These are phyloP conservation scores for Penicillium sclerotiorum DNA, from an alignment of 2,329 filamentous ascomycete genomes.

Conservation along the genomic window DNA sequence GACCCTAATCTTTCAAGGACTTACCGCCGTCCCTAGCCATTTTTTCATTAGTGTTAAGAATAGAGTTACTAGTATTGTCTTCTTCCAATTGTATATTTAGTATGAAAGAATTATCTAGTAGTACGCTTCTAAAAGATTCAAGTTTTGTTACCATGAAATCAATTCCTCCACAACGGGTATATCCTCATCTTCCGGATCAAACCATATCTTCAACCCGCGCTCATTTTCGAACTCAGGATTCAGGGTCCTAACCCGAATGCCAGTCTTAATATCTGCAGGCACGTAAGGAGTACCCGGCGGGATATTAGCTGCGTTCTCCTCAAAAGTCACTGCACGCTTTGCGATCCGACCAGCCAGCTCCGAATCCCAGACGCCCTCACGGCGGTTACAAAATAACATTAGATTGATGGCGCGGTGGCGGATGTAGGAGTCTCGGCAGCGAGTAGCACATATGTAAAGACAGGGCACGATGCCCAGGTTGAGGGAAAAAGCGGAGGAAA, in stretches of 20 bases:
- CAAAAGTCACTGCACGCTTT: conserved; percentile 18
- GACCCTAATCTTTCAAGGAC: too few species aligned
- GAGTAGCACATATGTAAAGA: conserved; percentile 67
- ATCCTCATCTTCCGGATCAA: background rate
- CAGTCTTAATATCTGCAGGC: background rate
- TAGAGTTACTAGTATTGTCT: too few species aligned
- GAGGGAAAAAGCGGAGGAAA: conserved; percentile 54
- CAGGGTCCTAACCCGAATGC: background rate
- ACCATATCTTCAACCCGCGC: background rate
- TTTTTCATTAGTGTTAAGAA: too few species aligned
- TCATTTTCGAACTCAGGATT: background rate
- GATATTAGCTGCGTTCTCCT: conserved; percentile 19
- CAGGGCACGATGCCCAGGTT: conserved; percentile 67
- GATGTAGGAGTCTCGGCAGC: conserved; percentile 61
- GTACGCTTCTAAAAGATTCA: too few species aligned
- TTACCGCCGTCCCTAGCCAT: too few species aligned
- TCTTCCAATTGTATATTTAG: too few species aligned
- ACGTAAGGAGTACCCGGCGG: background rate
- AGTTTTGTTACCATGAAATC: background rate
- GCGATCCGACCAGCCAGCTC: conserved; percentile 22
- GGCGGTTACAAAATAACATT: conserved; percentile 60
- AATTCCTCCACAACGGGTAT: background rate
- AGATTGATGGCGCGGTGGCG: conserved; percentile 65
- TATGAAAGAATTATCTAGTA: too few species aligned
- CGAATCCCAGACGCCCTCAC: conserved; percentile 70